Evolutionary conservation across 2,329 filamentous ascomycete genomes (phyloP), one percentile per base, ranked within the genome.

Genomic region (Alternaria sp.): DNA sequence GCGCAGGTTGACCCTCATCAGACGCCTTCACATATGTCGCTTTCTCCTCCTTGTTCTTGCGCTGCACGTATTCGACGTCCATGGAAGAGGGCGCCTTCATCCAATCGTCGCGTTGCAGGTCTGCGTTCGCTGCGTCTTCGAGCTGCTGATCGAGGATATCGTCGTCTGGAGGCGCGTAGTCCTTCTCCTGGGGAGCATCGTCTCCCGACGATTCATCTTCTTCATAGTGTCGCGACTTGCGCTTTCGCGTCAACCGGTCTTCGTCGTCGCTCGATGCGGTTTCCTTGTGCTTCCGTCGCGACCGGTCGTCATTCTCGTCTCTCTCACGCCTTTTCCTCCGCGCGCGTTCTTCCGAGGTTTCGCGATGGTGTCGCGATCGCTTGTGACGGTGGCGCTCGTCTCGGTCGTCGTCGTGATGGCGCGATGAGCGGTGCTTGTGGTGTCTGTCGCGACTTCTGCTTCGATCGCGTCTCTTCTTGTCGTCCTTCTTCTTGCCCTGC

Each of bases 51-150:
- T 78, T 76, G 64, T 88, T 88, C 65, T 86, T 83, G 64, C 87
- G 85, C 74, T 92, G 87, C 54, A 93, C 86, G 77, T 97, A 97
- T 75, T 98, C 94, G 61, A 98, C 85, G 57, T 94, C 90, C 36
- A 97, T 81, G 0, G 90, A 89, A 0, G 92, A 92, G 0, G 95
- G 93, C 0, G 91, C 91, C 63, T 93, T 90, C 96, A 99, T 99
- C 94, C 96, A 99, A 0, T 91, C 88, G 79, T 98, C 96, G 67
- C 96, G 88, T 69, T 89, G 86, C 30, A 90, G 73, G 1, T 80
- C 62, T 75, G 79, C 69, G 65, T 72, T 66, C 17, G 75, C 74
- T 19, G 78, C 69, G 57, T 80, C 74, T 57, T 81, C 77, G 13
- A 82, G 74, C 62, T 80, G 77, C 32, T 80, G 74, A 57, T 84